Base-by-base conservation (phyloP, 1,284 basidiomycete genomes). In the Ceratorhiza oryzae-sativae region DNA sequence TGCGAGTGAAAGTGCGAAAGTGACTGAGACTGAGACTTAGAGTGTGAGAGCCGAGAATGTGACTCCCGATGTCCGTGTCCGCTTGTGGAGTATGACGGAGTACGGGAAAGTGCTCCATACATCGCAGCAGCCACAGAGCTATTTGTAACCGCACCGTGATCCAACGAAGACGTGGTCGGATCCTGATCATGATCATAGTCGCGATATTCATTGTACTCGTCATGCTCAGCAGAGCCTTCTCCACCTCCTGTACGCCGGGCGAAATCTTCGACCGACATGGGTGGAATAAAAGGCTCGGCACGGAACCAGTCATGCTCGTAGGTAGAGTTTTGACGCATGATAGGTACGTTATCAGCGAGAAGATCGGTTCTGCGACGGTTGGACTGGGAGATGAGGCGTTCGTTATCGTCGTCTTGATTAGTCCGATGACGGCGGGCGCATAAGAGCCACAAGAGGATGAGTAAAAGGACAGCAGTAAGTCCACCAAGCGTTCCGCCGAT, bases 401-500 rank as follows among this genome's bases (percentile, higher is more conserved):
- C 70, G 25, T 45, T 30, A 25, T 55, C 59, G 27, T 63, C 39
- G 30, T 46, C 23, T 10, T 67, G 48, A 36, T 81, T 75, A 46
- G 77, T 75, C 8, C 77, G 79, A 58, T 83, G 84, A 23, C 87
- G 86, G 25, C 86, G 84, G 73, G 84, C 78, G 76, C 86, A 84
- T 80, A 88, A 86, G 65, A 89, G 79, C 13, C 83, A 77, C 15
- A 85, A 73, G 34, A 87, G 80, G 0, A 82, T 78, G 23, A 87
- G 70, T 3, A 82, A 79, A 36, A 83, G 73, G 34, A 90, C 75
- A 27, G 80, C 80, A 15, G 83, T 82, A 25, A 90, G 77, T 3
- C 88, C 90, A 39, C 88, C 91, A 13, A 92, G 79, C 1, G 88
- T 86, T 3, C 90, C 90, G 1, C 91, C 90, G 1, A 87, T 87